These are phyloP conservation scores for Pichia pseudocactophila DNA, from an alignment of 805 yeast genomes.

Conservation along the genomic window DNA sequence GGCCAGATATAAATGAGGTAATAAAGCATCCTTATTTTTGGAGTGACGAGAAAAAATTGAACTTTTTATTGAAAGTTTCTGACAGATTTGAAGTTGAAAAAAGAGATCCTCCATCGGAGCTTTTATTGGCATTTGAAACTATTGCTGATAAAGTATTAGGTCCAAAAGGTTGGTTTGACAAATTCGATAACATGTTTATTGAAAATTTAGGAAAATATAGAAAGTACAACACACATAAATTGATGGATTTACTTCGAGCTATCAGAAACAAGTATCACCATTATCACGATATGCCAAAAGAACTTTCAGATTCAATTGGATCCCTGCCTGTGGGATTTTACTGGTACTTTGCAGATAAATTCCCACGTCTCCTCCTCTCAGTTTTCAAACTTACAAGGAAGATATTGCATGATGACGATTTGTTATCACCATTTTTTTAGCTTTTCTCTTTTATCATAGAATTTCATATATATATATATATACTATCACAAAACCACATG, in stretches of 20 bases:
- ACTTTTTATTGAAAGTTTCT: constrained; percentile 77
- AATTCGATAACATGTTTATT: constrained; percentile 64
- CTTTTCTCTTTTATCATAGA: no score
- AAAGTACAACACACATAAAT: constrained; percentile 67
- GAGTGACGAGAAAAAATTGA: constrained; percentile 63
- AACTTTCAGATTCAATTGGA: constrained; percentile 56
- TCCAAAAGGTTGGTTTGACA: constrained; percentile 62
- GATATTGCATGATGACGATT: constrained; percentile 55
- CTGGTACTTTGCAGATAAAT: constrained; percentile 59
- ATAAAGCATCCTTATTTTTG: constrained; percentile 87
- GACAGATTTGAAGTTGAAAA: constrained; percentile 91
- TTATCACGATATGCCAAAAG: constrained; percentile 76
- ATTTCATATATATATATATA: no score
- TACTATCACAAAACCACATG: no score
- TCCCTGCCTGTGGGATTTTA: constrained; percentile 82
- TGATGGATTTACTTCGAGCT: constrained; percentile 84
- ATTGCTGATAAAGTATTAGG: constrained; percentile 57
- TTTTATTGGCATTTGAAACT: constrained; percentile 53
- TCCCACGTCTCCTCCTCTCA: constrained; percentile 73
- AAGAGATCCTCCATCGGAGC: constrained; percentile 58
- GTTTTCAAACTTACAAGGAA: constrained; percentile 54
- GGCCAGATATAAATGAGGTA: constrained; percentile 66
- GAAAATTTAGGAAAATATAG: constrained; percentile 86
- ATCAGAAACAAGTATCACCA: constrained; percentile 92
- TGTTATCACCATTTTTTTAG: constrained; percentile 15